These are phyloP conservation scores for Fusarium caatingaense DNA, from an alignment of 2,329 filamentous ascomycete genomes.

Conservation along the genomic window DNA sequence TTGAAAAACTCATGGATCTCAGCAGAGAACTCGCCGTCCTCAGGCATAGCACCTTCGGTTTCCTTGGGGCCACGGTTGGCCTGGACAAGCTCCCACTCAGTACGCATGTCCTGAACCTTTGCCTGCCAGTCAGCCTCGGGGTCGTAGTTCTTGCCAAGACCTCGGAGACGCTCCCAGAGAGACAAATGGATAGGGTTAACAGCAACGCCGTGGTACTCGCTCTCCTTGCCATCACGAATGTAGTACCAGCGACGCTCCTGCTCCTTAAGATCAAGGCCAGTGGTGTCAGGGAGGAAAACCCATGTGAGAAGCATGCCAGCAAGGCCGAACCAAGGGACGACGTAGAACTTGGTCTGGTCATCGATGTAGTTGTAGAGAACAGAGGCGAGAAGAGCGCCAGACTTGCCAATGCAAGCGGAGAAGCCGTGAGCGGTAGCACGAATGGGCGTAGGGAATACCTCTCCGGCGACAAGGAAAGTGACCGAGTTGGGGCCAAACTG, in stretches of 20 bases:
- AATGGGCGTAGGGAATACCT: constrained; percentile 95
- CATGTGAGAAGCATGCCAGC: constrained; percentile 84
- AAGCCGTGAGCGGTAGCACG: constrained; percentile 95
- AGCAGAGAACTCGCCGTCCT: constrained; percentile 63
- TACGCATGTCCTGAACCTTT: constrained; percentile 84
- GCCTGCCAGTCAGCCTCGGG: constrained; percentile 83
- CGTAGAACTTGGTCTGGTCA: constrained; percentile 84
- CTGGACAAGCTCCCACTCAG: constrained; percentile 69
- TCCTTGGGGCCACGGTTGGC: constrained; percentile 61
- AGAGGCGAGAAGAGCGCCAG: constrained; percentile 86
- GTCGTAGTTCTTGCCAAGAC: constrained; percentile 84
- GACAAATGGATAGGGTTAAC: constrained; percentile 91
- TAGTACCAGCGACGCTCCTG: constrained; percentile 94
- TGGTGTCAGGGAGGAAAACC: constrained; percentile 95
- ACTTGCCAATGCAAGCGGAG: constrained; percentile 90
- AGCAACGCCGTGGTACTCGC: constrained; percentile 93
- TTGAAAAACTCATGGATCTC: constrained; percentile 68
- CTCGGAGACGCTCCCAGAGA: constrained; percentile 84
- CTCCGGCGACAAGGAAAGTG: constrained; percentile 94
- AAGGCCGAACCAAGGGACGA: constrained; percentile 96
- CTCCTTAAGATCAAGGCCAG: constrained; percentile 95
- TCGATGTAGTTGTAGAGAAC: constrained; percentile 96
- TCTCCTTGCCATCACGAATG: constrained; percentile 79
- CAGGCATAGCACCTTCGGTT: constrained; percentile 55
- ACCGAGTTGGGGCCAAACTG: constrained; percentile 97